Conservation (phyloP, 2,329 filamentous ascomycete species). For the Hypoxylon sp. region DNA sequence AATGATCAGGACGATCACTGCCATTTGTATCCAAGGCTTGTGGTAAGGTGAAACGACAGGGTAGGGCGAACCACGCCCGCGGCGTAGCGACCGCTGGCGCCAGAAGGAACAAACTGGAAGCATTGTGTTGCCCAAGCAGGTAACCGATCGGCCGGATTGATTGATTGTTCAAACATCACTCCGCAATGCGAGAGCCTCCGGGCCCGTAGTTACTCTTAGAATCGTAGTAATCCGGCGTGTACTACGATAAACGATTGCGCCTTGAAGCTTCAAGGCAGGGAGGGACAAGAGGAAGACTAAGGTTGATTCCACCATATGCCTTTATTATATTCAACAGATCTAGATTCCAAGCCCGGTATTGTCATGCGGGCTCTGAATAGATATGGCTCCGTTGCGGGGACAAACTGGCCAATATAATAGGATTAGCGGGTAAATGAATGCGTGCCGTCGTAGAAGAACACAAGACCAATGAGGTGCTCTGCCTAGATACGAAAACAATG, state of each 20-base stretch:
- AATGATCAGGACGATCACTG: conserved; percentile 54
- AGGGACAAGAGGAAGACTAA: conserved; percentile 16
- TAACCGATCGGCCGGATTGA: conserved; percentile 48
- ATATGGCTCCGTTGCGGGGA: conserved; percentile 33
- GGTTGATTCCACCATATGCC: conserved; percentile 18
- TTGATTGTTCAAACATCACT: conserved; percentile 48
- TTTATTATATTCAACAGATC: conserved; percentile 38
- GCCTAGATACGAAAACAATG: conserved; percentile 33
- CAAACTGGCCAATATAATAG: conserved; percentile 32
- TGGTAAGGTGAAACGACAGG: conserved; percentile 49
- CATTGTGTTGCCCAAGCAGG: conserved; percentile 47
- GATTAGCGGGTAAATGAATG: conserved; percentile 41
- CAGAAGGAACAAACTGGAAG: conserved; percentile 36
- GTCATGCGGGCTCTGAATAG: conserved; percentile 23
- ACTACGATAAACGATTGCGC: conserved; percentile 23
- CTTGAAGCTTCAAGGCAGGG: conserved; percentile 14
- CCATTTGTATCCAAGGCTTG: conserved; percentile 48
- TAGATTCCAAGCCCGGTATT: conserved; percentile 28
- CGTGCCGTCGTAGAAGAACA: conserved; percentile 26
- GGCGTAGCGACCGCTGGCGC: conserved; percentile 41
- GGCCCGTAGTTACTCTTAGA: conserved; percentile 19
- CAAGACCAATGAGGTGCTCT: conserved; percentile 33
- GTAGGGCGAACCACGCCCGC: conserved; percentile 42
- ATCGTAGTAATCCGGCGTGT: conserved; percentile 25
- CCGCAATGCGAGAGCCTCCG: conserved; percentile 39